phyloP scores from a whole-genome alignment of 1,284 basidiomycete species.

The Earliella scabrosa region DNA sequence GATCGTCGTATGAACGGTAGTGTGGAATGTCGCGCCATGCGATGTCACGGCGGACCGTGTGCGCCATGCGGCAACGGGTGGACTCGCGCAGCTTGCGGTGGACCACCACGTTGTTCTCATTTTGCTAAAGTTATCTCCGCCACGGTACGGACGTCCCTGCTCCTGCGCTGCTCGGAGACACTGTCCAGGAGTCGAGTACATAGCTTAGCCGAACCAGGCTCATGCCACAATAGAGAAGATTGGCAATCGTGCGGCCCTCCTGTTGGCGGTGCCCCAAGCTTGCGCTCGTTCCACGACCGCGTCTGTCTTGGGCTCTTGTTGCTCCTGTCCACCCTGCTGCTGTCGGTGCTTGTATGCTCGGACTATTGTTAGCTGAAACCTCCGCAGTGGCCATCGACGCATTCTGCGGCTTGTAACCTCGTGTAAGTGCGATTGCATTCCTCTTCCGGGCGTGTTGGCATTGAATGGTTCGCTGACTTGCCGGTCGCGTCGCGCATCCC shows the following conservation, averaged over 20 bases:
- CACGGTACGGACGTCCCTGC: constrained; percentile 10
- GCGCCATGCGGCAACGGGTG: constrained; percentile 10
- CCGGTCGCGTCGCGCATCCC: background rate
- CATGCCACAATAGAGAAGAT: constrained; percentile 10
- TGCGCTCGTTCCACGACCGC: constrained; percentile 18
- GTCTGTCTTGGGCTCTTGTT: constrained; percentile 1
- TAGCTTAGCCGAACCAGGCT: constrained; percentile 4
- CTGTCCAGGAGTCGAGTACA: constrained; percentile 4
- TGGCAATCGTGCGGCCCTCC: background rate
- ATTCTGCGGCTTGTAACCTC: background rate
- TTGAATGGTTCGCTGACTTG: constrained; percentile 13
- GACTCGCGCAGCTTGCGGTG: constrained; percentile 12
- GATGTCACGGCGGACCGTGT: constrained; percentile 9
- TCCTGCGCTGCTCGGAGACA: constrained; percentile 6
- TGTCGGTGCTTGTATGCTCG: constrained; percentile 8
- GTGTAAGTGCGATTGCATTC: constrained; percentile 16
- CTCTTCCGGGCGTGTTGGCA: constrained; percentile 1
- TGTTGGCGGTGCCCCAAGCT: constrained; percentile 20
- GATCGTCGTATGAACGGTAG: too few relatives aligned
- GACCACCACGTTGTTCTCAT: constrained; percentile 18
- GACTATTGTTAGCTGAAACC: constrained; percentile 2
- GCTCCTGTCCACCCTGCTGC: background rate
- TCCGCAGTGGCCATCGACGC: background rate
- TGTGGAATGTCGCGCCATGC: background rate
- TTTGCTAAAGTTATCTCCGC: constrained; percentile 2